Evolutionary conservation across 805 yeast genomes (phyloP).

Genomic region (Schwanniomyces yamadae): DNA sequence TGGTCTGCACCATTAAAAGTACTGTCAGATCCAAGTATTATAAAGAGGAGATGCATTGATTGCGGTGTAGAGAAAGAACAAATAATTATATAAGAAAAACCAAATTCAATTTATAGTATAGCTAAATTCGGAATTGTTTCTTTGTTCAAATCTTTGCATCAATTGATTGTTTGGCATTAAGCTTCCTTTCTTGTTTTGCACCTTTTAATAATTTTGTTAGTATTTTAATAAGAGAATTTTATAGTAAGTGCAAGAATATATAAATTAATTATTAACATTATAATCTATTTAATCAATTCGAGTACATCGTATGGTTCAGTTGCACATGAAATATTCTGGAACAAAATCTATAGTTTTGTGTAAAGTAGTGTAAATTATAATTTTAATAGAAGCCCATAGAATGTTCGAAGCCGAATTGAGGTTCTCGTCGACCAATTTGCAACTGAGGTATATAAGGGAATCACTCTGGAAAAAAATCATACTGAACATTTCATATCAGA

Average conservation of each 20-base stretch:
- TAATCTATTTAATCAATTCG: too few relatives aligned
- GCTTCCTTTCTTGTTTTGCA: too few relatives aligned
- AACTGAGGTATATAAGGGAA: constrained; percentile 10
- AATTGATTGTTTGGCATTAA: too few relatives aligned
- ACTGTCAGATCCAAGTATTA: constrained; percentile 35
- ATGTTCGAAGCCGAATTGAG: constrained; percentile 17
- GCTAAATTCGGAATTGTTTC: too few relatives aligned
- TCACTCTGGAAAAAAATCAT: not conserved
- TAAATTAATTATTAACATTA: too few relatives aligned
- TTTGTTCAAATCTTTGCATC: too few relatives aligned
- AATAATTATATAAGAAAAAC: constrained; percentile 38
- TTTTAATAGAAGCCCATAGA: constrained; percentile 30
- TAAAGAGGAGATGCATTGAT: constrained; percentile 63
- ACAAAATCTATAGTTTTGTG: constrained; percentile 2
- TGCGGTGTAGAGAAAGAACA: constrained; percentile 89
- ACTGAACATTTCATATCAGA: not conserved
- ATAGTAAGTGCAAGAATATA: too few relatives aligned
- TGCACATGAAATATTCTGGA: too few relatives aligned
- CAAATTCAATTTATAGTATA: not conserved
- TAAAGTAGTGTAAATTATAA: not conserved
- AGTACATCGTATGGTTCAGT: too few relatives aligned
- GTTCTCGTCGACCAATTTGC: constrained; percentile 17
- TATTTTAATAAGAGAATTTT: too few relatives aligned
- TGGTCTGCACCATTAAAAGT: constrained; percentile 61
- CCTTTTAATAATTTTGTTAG: too few relatives aligned